Base-by-base conservation (phyloP, 1,284 basidiomycete species). In the Ceratobasidium sp. region DNA sequence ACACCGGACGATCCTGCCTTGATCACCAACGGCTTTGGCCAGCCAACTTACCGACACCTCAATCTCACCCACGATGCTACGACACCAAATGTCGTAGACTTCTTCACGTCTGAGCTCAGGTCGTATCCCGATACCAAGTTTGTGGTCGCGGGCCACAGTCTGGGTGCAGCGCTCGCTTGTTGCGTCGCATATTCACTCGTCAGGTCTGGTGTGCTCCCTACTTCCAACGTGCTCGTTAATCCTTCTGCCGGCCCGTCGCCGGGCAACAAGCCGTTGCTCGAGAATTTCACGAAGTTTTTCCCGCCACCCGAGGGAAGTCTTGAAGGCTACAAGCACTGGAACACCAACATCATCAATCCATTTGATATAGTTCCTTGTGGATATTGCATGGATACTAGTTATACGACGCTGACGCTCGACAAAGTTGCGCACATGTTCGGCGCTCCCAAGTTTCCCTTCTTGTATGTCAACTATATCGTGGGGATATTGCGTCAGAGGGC, bases 71-170 rank as follows among this genome's bases (percentile, higher is more conserved):
- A 52, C 23, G 23, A 8, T 26, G 5, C 30, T 28, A 41, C 52
- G 5, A 55, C 28, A 26, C 1, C n/a, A 1, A n/a, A 16, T 23
- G 9, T 18, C 3, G n/a, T 41, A 4, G 45, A 50, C 46, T 23
- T 12, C 21, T 4, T 48, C 10, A 18, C 62, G 4, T 21, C 34
- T 55, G 60, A 39, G 12, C 43, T 30, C 60, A 32, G 23, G 2
- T 39, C 36, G 36, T 8, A 5, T 18, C 60, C 36, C 28, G 48
- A 21, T 1, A 5, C 58, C 2, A 73, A 45, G 36, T 28, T 73
- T 10, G 34, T 73, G 3, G 50, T 73, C 21, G 60, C 72, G 1
- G 72, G 72, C 10, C 72, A 73, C 28, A 59, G 72, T 28, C 62
- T 65, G 1, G 72, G 72, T 1, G 72, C 62, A 14, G 72, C 72